Conservation (phyloP, 2,329 filamentous ascomycete species). For the Diplodia corticola region DNA sequence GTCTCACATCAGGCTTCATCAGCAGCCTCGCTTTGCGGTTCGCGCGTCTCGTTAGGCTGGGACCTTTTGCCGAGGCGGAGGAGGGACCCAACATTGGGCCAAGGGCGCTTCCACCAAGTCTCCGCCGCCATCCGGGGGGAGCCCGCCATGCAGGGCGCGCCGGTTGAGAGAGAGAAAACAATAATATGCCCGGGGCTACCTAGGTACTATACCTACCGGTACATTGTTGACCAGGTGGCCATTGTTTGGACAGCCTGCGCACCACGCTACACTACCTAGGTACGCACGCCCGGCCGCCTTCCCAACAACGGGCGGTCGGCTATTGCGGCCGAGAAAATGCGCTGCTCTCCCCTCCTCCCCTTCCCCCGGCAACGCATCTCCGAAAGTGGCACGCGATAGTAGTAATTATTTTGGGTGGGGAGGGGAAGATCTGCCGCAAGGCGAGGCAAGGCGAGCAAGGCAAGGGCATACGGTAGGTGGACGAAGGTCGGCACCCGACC, state of each 20-base stretch:
- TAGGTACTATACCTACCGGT: too few relatives aligned
- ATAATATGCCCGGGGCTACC: too few relatives aligned
- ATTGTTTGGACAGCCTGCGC: neutral
- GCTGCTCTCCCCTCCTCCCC: too few relatives aligned
- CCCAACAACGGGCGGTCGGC: neutral
- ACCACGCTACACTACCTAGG: too few relatives aligned
- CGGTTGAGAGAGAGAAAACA: too few relatives aligned
- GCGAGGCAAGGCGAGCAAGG: too few relatives aligned
- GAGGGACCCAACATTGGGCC: neutral
- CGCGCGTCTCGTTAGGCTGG: neutral
- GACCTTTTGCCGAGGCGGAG: neutral
- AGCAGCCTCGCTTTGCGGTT: neutral
- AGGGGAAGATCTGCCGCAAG: constrained; percentile 4
- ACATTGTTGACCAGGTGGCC: neutral
- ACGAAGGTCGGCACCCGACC: too few relatives aligned
- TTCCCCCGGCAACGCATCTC: constrained; percentile 1
- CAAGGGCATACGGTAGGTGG: too few relatives aligned
- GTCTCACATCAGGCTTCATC: constrained; percentile 6
- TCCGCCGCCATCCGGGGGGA: constrained; percentile 9
- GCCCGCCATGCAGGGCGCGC: neutral
- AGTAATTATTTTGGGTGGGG: too few relatives aligned
- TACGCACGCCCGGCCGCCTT: neutral
- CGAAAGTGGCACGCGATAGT: constrained; percentile 1
- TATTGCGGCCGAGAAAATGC: neutral
- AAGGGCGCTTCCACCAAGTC: neutral